A percentile compares a stretch with the other conserved stretches of the same genome.
Conservation (phyloP, 129 eudicot genomes). For the Flaveria trinervia region DNA sequence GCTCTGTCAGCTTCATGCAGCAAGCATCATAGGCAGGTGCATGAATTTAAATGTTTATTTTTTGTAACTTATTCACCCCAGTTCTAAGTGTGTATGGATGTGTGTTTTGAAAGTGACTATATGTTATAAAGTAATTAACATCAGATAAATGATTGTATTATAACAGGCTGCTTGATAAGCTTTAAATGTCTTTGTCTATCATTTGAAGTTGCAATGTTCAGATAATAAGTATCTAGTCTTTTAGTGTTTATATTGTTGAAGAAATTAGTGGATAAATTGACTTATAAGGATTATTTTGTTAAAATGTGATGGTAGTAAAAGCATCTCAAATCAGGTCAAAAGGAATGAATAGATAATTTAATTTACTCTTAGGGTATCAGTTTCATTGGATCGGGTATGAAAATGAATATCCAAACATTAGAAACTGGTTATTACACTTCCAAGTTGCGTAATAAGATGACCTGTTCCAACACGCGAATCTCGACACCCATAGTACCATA, state of each 20-base stretch:
- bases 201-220: neutral
- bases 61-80: neutral
- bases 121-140: neutral
- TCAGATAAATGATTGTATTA: neutral
- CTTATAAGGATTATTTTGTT: neutral
- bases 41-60: constrained; percentile 39
- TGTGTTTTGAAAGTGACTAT: neutral
- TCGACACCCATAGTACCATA: neutral
- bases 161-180: neutral
- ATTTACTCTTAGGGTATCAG: neutral
- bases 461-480: neutral
- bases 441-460: neutral
- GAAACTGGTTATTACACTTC: neutral
- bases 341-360: neutral
- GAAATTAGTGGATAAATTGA: neutral
- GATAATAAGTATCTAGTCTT: neutral
- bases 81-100: neutral
- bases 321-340: neutral
- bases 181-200: neutral
- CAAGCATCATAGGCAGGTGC: constrained; percentile 97
- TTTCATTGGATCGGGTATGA: neutral
- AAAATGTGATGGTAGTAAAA: neutral
- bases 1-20: constrained; percentile 80
- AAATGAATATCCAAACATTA: neutral
- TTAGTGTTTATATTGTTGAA: neutral